These are phyloP conservation scores for Blumeria graminis DNA, from an alignment of 2,329 filamentous ascomycete genomes.

Conservation along the genomic window DNA sequence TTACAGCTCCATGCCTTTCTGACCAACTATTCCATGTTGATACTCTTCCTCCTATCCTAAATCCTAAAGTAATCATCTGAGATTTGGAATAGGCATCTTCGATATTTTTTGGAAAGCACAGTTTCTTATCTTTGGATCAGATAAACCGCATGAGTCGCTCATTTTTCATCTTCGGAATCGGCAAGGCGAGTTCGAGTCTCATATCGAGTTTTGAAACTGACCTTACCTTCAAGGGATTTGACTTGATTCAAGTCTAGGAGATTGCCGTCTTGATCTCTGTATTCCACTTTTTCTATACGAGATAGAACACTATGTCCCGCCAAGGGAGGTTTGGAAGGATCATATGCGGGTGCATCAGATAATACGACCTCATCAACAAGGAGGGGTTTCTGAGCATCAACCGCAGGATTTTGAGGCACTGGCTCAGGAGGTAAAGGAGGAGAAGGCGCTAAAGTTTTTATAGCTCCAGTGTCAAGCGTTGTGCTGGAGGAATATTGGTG, in stretches of 20 bases:
- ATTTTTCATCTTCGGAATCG: constrained; percentile 31
- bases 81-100: too few species aligned
- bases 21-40: too few species aligned
- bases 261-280: constrained; percentile 85
- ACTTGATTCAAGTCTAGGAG: constrained; percentile 67
- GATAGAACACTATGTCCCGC: constrained; percentile 14
- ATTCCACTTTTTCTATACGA: constrained; percentile 67
- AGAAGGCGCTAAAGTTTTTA: too few species aligned
- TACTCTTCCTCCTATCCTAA: too few species aligned
- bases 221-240: constrained; percentile 64
- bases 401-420: constrained; percentile 6
- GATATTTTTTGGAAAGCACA: too few species aligned
- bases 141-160: too few species aligned
- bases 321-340: constrained; percentile 8
- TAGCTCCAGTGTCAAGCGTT: too few species aligned
- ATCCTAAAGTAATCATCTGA: too few species aligned
- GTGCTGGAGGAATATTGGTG: constrained; percentile 13
- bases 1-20: too few species aligned
- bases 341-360: constrained; percentile 12
- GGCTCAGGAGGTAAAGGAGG: constrained; percentile 1
- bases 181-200: constrained; percentile 80
- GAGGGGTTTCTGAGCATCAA: constrained; percentile 12
- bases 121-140: too few species aligned
- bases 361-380: constrained; percentile 7
- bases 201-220: constrained; percentile 85